phyloP scores from a whole-genome alignment of 768 basidiomycete genomes.

The Trametes punicea region DNA sequence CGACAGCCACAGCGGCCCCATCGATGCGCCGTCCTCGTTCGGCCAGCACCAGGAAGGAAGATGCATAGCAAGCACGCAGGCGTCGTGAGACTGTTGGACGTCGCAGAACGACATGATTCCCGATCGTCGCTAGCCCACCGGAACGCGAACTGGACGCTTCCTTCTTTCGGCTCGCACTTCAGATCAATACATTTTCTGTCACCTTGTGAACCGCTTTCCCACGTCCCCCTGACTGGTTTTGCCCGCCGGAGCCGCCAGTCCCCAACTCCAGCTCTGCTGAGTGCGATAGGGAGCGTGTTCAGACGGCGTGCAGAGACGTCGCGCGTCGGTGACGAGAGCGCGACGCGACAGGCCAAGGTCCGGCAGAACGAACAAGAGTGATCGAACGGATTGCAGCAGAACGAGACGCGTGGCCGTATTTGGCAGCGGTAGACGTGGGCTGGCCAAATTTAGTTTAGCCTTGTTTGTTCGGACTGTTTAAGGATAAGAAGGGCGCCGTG shows the following conservation, averaged over 20 bases:
- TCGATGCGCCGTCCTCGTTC: neutral
- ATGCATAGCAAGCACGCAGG: conserved; percentile 1
- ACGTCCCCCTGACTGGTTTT: conserved; percentile 13
- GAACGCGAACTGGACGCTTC: conserved; percentile 21
- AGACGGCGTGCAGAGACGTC: neutral
- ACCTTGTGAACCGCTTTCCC: conserved; percentile 25
- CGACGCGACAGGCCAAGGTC: conserved; percentile 1
- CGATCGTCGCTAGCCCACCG: conserved; percentile 23
- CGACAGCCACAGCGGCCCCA: neutral
- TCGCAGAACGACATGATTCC: conserved; percentile 23
- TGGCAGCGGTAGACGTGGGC: conserved; percentile 19
- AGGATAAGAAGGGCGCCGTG: conserved; percentile 37
- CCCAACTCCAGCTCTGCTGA: neutral
- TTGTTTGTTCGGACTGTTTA: conserved; percentile 37
- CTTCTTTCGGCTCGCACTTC: conserved; percentile 19
- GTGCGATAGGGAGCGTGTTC: neutral
- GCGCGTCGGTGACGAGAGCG: neutral
- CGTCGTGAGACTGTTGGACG: conserved; percentile 16
- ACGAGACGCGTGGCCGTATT: conserved; percentile 18
- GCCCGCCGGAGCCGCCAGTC: conserved; percentile 3
- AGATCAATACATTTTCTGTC: conserved; percentile 22
- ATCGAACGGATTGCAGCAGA: conserved; percentile 20
- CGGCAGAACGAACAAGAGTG: conserved; percentile 15
- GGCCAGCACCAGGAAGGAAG: neutral
- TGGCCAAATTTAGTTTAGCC: conserved; percentile 32